phyloP scores from a whole-genome alignment of 208 protist species.

The Leishmania gerbilli region DNA sequence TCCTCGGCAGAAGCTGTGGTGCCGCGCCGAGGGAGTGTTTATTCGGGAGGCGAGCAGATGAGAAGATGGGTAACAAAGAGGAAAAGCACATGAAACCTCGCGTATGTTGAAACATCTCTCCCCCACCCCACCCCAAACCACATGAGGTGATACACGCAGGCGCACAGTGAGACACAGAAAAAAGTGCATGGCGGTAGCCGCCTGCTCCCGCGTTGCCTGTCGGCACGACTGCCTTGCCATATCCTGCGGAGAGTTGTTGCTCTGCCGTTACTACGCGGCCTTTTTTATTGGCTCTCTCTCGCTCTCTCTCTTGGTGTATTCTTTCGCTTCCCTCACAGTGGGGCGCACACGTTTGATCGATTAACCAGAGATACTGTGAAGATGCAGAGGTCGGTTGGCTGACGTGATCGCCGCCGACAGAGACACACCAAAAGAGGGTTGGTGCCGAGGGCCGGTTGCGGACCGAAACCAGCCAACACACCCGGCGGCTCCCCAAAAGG shows the following conservation, averaged over 20 bases:
- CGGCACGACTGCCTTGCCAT: not conserved
- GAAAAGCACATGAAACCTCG: not conserved
- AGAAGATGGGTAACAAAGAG: not conserved
- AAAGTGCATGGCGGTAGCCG: not conserved
- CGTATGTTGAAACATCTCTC: not conserved
- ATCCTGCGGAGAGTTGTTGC: not conserved
- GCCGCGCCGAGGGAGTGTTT: not conserved
- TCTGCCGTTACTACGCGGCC: no score
- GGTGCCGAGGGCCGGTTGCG: not conserved
- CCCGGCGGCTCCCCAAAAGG: not conserved
- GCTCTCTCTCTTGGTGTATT: not conserved
- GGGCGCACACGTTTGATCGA: not conserved
- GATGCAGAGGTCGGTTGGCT: not conserved
- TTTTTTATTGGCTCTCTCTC: not conserved
- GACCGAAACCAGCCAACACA: not conserved
- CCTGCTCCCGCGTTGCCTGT: not conserved
- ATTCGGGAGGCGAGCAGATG: not conserved
- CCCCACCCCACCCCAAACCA: not conserved
- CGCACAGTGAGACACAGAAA: not conserved
- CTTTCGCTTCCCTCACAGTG: not conserved
- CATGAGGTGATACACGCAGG: not conserved
- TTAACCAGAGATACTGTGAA: not conserved
- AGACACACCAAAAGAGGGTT: not conserved
- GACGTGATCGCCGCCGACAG: not conserved
- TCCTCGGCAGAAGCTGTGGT: not conserved